A percentile compares a stretch with the other conserved stretches of the same genome.
phyloP scores from a whole-genome alignment of 2,329 filamentous ascomycete species.

The Daldinia eschscholtzii region DNA sequence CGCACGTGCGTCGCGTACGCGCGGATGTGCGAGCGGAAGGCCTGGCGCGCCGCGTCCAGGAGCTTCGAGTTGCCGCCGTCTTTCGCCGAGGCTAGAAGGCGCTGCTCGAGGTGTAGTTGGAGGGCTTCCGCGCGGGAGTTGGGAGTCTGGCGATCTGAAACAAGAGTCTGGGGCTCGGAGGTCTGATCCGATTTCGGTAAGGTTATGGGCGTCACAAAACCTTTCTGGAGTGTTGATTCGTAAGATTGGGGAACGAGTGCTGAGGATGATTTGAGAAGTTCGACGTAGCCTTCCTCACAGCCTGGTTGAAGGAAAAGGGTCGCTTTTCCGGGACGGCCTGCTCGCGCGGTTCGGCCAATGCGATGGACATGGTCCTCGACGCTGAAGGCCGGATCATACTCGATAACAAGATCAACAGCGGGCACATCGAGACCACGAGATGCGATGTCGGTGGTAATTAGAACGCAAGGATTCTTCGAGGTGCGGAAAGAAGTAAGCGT shows the following conservation, averaged over 20 bases:
- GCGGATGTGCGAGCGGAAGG: slow-evolving; percentile 90
- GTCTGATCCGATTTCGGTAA: slow-evolving; percentile 69
- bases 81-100: slow-evolving; percentile 60
- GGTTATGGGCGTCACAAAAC: slow-evolving; percentile 71
- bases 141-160: slow-evolving; percentile 58
- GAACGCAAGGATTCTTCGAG: slow-evolving; percentile 79
- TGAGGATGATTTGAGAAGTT: slow-evolving; percentile 70
- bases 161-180: slow-evolving; percentile 68
- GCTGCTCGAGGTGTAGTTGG: slow-evolving; percentile 71
- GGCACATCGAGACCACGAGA: slow-evolving; percentile 95
- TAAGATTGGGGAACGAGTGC: slow-evolving; percentile 65
- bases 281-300: slow-evolving; percentile 90
- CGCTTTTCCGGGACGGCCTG: slow-evolving; percentile 87
- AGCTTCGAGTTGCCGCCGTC: slow-evolving; percentile 60
- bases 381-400: slow-evolving; percentile 96
- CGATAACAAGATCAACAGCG: slow-evolving; percentile 92
- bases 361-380: slow-evolving; percentile 94
- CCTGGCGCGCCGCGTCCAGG: slow-evolving; percentile 84
- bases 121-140: slow-evolving; percentile 67
- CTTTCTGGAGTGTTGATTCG: slow-evolving; percentile 72
- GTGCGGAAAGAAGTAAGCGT: slow-evolving; percentile 85
- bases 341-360: slow-evolving; percentile 93
- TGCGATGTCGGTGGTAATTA: slow-evolving; percentile 95
- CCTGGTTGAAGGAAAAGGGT: slow-evolving; percentile 92
- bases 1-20: slow-evolving; percentile 95